A percentile compares a stretch with the other conserved stretches of the same genome.
Conservation (phyloP, 345 rosid genomes). For the Triadica sebifera region DNA sequence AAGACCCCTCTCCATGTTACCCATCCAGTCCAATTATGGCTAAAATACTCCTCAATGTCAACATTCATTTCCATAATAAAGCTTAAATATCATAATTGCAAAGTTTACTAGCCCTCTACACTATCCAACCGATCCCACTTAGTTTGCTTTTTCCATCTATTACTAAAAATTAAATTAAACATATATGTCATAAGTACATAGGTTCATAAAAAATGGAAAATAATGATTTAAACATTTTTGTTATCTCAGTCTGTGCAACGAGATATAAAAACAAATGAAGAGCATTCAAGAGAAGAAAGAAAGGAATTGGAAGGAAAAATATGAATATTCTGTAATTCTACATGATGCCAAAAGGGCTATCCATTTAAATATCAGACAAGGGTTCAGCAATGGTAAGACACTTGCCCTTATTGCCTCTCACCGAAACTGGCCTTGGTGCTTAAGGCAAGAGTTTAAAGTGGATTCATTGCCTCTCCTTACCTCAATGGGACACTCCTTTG, state of each 20-base stretch:
- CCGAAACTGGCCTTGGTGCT: not conserved
- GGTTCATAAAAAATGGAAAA: no score
- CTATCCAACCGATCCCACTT: no score
- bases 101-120: no score
- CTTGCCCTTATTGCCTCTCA: not conserved
- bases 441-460: not conserved
- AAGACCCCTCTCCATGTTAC: no score
- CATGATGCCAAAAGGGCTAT: not conserved
- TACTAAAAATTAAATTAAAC: no score
- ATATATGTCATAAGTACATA: no score
- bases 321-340: not conserved
- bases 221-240: not conserved
- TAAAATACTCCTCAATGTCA: no score
- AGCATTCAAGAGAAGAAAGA: not conserved
- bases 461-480: not conserved
- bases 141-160: no score
- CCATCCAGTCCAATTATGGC: no score
- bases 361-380: not conserved
- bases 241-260: not conserved
- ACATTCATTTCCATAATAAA: no score
- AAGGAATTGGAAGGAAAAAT: not conserved
- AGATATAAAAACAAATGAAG: not conserved
- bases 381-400: not conserved
- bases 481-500: not conserved
- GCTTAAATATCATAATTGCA: no score